Percentiles rank a stretch among this genome's conserved stretches.
Evolutionary conservation across 257 asterid genomes (phyloP).

Genomic region (Echites panduratus): DNA sequence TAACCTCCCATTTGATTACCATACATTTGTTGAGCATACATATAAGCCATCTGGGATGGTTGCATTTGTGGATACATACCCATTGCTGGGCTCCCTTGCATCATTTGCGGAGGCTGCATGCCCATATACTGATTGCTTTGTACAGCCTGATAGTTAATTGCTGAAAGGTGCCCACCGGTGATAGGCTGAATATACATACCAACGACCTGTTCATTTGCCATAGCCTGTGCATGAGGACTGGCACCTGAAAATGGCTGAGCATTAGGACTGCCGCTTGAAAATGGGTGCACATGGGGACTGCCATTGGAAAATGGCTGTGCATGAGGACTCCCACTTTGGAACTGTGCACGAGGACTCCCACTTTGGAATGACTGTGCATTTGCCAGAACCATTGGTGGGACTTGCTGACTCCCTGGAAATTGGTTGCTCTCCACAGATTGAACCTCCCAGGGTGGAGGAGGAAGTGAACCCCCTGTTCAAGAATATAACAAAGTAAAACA

Average conservation of each 20-base stretch:
- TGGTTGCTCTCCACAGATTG: slow-evolving; percentile 42
- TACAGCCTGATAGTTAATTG: slow-evolving; percentile 32
- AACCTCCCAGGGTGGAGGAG: slow-evolving; percentile 98
- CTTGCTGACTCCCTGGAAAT: slow-evolving; percentile 40
- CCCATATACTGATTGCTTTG: slow-evolving; percentile 32
- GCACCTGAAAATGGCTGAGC: slow-evolving; percentile 39
- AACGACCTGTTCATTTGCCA: slow-evolving; percentile 32
- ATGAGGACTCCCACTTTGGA: neutral
- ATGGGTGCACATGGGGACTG: slow-evolving; percentile 18
- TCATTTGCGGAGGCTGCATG: slow-evolving; percentile 26
- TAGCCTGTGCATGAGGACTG: slow-evolving; percentile 35
- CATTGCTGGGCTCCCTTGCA: slow-evolving; percentile 4
- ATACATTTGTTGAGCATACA: slow-evolving; percentile 75
- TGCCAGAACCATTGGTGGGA: slow-evolving; percentile 25
- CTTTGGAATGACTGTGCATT: slow-evolving; percentile 10
- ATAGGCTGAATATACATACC: slow-evolving; percentile 45
- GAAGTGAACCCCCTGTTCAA: slow-evolving; percentile 40
- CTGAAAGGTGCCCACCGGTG: slow-evolving; percentile 28
- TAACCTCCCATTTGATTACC: slow-evolving; percentile 60
- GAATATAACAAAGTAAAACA: slow-evolving; percentile 7
- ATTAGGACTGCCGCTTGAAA: neutral
- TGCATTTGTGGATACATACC: slow-evolving; percentile 72
- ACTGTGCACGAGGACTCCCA: neutral
- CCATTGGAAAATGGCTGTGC: neutral
- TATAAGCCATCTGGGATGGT: slow-evolving; percentile 62